A percentile compares a stretch with the other conserved stretches of the same genome.
Evolutionary conservation across 306 rosid genomes (phyloP).

Genomic region (Malus orientalis): DNA sequence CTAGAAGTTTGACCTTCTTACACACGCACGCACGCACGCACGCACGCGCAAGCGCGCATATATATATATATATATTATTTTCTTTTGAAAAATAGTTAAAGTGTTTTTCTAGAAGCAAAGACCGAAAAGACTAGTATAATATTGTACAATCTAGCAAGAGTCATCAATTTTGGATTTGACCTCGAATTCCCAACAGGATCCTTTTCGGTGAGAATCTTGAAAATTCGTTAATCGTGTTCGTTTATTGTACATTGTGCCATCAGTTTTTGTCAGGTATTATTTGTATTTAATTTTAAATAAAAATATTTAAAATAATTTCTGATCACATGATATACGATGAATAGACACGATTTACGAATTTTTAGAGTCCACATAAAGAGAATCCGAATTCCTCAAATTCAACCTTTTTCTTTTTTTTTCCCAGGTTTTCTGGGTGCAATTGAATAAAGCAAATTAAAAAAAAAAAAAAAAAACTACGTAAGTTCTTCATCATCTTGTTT

Average conservation of each 20-base stretch:
- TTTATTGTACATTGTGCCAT: fast-evolving
- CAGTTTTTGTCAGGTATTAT: no score
- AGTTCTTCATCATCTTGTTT: background rate
- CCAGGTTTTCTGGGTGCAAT: background rate
- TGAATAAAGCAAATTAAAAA: background rate
- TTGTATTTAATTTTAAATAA: no score
- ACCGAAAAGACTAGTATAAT: background rate
- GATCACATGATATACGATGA: no score
- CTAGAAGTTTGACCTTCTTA: background rate
- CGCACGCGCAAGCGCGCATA: fast-evolving
- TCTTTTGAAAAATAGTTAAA: background rate
- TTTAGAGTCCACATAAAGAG: no score
- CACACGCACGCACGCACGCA: no score
- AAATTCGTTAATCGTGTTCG: no score
- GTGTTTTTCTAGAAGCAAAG: background rate
- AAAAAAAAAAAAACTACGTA: background rate
- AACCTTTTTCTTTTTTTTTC: background rate
- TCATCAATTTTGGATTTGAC: background rate
- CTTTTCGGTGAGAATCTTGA: no score
- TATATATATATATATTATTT: background rate
- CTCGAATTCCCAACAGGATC: background rate
- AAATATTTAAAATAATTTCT: no score
- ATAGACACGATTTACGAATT: no score
- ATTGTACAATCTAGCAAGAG: background rate
- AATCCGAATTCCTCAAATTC: background rate